A percentile compares a stretch with the other conserved stretches of the same genome.
phyloP scores from a whole-genome alignment of 805 yeast genomes.

The Isabelozyma rhagii region DNA sequence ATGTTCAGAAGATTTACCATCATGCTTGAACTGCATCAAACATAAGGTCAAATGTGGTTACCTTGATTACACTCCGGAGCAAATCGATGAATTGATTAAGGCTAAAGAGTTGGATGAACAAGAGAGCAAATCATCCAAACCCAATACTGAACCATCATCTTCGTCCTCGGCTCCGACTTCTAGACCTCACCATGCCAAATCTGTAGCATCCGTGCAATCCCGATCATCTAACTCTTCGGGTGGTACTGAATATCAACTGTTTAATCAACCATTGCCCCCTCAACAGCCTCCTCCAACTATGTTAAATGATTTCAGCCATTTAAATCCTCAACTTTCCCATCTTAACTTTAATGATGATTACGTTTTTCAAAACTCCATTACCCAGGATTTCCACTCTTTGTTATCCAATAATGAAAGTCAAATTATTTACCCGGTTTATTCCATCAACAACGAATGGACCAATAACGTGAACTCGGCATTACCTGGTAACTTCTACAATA shows the following conservation, averaged over 20 bases:
- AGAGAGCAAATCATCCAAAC: neutral
- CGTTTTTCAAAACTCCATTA: constrained; percentile 11
- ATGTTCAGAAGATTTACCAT: constrained; percentile 41
- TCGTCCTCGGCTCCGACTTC: neutral
- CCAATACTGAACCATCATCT: neutral
- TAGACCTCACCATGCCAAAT: neutral
- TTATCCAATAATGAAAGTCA: constrained; percentile 22
- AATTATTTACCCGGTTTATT: constrained; percentile 38
- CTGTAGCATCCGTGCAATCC: neutral
- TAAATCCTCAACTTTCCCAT: neutral
- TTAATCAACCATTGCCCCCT: neutral
- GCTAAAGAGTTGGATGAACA: constrained; percentile 10
- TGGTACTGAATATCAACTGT: neutral
- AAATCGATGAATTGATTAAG: constrained; percentile 23
- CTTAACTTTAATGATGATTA: constrained; percentile 13
- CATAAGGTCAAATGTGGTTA: constrained; percentile 40
- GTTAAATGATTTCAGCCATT: neutral
- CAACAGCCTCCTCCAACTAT: neutral
- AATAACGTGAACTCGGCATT: neutral
- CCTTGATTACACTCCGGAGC: constrained; percentile 29
- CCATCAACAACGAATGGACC: constrained; percentile 8
- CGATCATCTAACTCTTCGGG: neutral
- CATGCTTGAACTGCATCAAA: constrained; percentile 37
- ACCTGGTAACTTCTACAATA: neutral
- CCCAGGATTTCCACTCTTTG: constrained; percentile 33